Base-by-base conservation (phyloP, 306 rosid species). In the Trichosanthes cucumerina region DNA sequence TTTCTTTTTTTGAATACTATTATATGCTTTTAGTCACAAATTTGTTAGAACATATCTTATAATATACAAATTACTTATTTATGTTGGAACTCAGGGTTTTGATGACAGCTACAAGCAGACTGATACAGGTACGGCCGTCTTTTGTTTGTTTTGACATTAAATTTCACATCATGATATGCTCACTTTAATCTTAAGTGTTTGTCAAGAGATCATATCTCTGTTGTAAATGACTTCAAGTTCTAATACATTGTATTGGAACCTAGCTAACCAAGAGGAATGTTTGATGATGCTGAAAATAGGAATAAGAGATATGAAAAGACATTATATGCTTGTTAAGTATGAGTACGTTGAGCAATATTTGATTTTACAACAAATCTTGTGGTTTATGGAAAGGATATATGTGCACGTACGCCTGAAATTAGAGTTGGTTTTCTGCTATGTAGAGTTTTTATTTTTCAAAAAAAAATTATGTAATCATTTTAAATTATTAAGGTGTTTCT, bases 41-140 rank as follows among this genome's bases (percentile, higher is more conserved):
- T 36, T 65, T 65, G 49, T 43, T 19, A 2, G 46, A 64, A 13
- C 4, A 28, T 50, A 47, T 9, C 13, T 18, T 75, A 7, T 36
- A 14, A 28, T 54, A 9, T 77, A 44, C 33, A 39, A 66, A 18
- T 66, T 66, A 66, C 80, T 59, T 59, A 16, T 43, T 44, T 60
- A 2, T 59, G 58, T 68, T 77, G 44, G 66, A 58, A 31, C 44
- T 47, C 72, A 77, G 73, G 71, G 70, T 12, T 43, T 77, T 64
- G 66, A 52, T 26, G 84, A 79, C 26, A 80, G 54, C 2, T 53
- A 33, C 78, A 80, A 65, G 59, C 87, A 85, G 80, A 81, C 59
- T 59, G 85, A 85, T 74, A 80, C n/a, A 43, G 84, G 88, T 85
- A 83, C 58, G 87, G 28, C 33, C 33, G 33, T 34, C 36, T 41